Evolutionary conservation across 75 land plant species (phyloP), one percentile per base, ranked within the genome.

Genomic region (Chamaecyparis obtusa): DNA sequence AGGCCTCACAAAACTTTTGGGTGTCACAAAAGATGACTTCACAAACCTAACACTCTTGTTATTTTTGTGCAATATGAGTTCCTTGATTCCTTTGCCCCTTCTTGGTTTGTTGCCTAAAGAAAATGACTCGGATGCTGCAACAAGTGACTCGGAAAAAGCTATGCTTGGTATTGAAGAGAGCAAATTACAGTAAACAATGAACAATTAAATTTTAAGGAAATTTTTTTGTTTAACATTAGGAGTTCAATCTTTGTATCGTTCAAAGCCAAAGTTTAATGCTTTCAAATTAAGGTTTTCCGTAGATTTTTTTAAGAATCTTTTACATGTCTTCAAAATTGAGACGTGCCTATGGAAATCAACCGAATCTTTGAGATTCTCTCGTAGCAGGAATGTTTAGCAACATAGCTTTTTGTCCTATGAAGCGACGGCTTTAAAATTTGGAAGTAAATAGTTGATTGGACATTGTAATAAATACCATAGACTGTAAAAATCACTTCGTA

Each of bases 31-130:
- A 67, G 92, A 97, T 55, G 94, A 88, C 48, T 98, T 97, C 67
- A 87, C 91, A 64, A 95, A 95, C 85, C 83, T 98, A 88, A 94
- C 96, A 43, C 41, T 87, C 7, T 76, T 98, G 86, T 88, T 98
- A 64, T 54, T 95, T 33, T 46, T 98, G 5, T 96, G 99, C 92
- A 98, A 98, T 91, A 87, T 93, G 49, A 95, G 95, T 80, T 98
- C 99, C 21, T 86, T 98, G 88, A 71, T 98, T 85, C 99, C 99
- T 85, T 87, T 98, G 87, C 99, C 99, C 1, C 91, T 98, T 43
- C 94, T 98, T 71, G 86, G 96, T 36, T 95, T 98, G 9, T 96
- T 98, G 37, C 99, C 99, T 11, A 69, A 86, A 71, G 96, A 96
- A 69, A 88, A 91, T 82, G 88, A 84, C 32, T 35, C 89, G 39